Evolutionary conservation across 495 filamentous ascomycete genomes (phyloP), one percentile per base, ranked within the genome.

Genomic region (Hypoxylon subgilvum): DNA sequence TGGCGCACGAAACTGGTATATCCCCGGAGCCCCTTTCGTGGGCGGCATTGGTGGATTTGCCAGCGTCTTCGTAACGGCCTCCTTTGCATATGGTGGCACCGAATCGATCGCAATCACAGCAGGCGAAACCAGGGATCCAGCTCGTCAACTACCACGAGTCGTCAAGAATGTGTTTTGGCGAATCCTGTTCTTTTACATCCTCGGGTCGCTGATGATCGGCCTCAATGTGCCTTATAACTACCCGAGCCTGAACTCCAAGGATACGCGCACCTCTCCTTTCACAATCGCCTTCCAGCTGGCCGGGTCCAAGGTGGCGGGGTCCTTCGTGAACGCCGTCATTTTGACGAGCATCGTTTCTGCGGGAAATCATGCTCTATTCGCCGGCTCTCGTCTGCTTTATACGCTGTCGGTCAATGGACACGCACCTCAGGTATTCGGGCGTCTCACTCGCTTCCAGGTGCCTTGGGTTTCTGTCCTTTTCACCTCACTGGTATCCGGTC

Each of bases 1-100:
- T 12, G 84, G 85, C 2, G 87, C 86, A 61, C 74, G 80, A 17
- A 88, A 85, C 69, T 88, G 85, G 85, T 25, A 73, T 64, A 6
- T 69, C 52, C 30, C 69, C 38, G 52, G 65, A 36, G 75, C 65
- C 17, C 62, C 67, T 8, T 66, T 63, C 44, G 51, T 63, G 3
- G 61, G 61, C 4, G 61, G 61, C 31, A 63, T 63, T 13, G 61
- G 61, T 28, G 62, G 65, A 9, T 64, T 66, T 17, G 67, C 62
- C 1, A 59, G 63, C 36, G 56, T 66, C 23, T 57, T 68, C 41
- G 63, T 69, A 13, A 66, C 65, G 0, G 68, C 69, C n/a, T 55
- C 56, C 21, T 69, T 71, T 36, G 56, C 63, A 41, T 72, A 72
- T 45, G 66, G 65, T 12, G 67, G 69, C 50, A 69, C 82, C 9